Conservation (phyloP, 495 filamentous ascomycete genomes). For the Daldinia decipiens region DNA sequence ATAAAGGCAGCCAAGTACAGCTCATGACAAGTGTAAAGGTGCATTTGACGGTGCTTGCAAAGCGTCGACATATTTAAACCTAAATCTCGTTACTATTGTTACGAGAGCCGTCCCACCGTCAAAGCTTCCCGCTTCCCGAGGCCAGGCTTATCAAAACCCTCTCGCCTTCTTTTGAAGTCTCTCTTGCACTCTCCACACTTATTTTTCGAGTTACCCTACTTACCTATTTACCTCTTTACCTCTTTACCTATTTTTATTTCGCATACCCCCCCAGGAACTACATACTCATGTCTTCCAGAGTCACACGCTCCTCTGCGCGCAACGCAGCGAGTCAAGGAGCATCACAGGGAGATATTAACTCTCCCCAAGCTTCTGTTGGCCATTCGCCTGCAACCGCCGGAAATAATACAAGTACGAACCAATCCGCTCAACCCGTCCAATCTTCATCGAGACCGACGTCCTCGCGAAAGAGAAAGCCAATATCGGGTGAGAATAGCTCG, state of each 20-base stretch:
- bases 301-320: conserved; percentile 82
- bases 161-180: conserved; percentile 6
- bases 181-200: conserved; percentile 18
- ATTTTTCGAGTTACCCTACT: conserved; percentile 24
- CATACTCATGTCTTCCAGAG: conserved; percentile 84
- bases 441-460: conserved; percentile 49
- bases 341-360: conserved; percentile 55
- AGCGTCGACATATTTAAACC: conserved; percentile 7
- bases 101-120: conserved; percentile 28
- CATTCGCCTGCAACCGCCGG: conserved; percentile 56
- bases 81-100: conserved; percentile 26
- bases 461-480: conserved; percentile 55
- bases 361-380: conserved; percentile 46
- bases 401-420: conserved; percentile 47
- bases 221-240: background rate
- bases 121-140: conserved; percentile 34
- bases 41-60: conserved; percentile 9
- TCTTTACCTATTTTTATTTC: conserved; percentile 2
- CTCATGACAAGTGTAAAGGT: conserved; percentile 15
- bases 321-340: conserved; percentile 71
- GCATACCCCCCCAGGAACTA: conserved; percentile 11
- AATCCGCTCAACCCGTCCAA: conserved; percentile 52
- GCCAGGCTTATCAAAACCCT: conserved; percentile 30
- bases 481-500: conserved; percentile 44
- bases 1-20: background rate